phyloP scores from a whole-genome alignment of 2,329 filamentous ascomycete species.

The Pseudopyricularia cyperi region DNA sequence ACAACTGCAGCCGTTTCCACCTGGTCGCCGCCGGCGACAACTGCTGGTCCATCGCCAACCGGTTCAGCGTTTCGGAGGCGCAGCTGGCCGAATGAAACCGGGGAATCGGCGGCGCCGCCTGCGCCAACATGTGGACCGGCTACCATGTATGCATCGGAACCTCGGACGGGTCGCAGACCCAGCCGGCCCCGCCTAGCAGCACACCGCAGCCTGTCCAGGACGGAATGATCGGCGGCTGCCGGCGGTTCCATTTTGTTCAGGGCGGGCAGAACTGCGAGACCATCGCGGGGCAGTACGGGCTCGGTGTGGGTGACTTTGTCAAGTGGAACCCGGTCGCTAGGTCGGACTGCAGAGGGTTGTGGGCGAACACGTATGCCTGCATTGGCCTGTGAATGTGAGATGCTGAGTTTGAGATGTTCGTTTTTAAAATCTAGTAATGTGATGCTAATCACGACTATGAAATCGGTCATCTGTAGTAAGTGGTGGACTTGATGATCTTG shows the following conservation, averaged over 20 bases:
- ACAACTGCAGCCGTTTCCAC: constrained; percentile 3
- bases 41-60: background rate
- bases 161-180: background rate
- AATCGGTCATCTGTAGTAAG: too few species aligned
- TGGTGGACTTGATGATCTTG: too few species aligned
- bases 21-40: background rate
- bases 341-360: too few species aligned
- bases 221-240: constrained; percentile 3
- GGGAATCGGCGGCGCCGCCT: background rate
- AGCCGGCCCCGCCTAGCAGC: background rate
- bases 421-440: too few species aligned
- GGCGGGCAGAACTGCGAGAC: too few species aligned
- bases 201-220: constrained; percentile 3
- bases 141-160: constrained; percentile 8
- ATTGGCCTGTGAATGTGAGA: too few species aligned
- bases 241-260: constrained; percentile 1
- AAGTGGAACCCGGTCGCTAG: too few species aligned
- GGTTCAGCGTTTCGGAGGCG: background rate
- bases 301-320: too few species aligned
- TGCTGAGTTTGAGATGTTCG: too few species aligned
- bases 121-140: constrained; percentile 1
- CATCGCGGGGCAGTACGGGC: too few species aligned
- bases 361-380: too few species aligned
- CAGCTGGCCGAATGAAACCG: constrained; percentile 4
- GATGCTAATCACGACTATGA: too few species aligned